These are phyloP conservation scores for Macrolepiota fuliginosa DNA, from an alignment of 768 basidiomycete genomes.

Conservation along the genomic window DNA sequence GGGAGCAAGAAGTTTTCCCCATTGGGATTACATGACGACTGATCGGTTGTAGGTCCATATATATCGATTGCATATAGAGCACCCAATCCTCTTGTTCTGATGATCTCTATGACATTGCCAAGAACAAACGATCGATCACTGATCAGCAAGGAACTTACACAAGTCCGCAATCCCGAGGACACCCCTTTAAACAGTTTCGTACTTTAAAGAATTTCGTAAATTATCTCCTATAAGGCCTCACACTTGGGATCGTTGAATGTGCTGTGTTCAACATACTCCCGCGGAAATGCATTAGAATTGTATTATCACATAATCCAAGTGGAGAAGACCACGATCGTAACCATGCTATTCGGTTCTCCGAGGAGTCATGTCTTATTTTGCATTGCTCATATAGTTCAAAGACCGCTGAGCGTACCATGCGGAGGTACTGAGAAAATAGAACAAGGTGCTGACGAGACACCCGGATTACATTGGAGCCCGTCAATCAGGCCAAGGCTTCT, in stretches of 20 bases:
- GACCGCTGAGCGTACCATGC: background rate
- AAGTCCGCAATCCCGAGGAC: background rate
- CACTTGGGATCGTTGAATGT: background rate
- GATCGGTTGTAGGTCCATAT: constrained; percentile 11
- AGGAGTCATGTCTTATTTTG: background rate
- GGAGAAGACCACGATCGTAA: background rate
- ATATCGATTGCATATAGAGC: background rate
- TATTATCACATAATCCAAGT: background rate
- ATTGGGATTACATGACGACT: background rate
- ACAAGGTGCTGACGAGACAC: background rate
- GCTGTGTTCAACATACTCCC: background rate
- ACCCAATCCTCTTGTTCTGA: background rate
- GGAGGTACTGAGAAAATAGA: background rate
- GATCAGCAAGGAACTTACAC: background rate
- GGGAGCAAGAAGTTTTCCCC: background rate
- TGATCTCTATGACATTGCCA: background rate
- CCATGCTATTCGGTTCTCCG: background rate
- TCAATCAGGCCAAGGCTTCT: background rate
- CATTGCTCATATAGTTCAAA: background rate
- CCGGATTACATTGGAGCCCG: background rate
- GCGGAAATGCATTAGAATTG: background rate
- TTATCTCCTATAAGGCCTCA: background rate
- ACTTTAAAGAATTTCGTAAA: background rate
- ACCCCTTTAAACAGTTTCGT: background rate
- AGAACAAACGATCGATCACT: background rate